phyloP scores from a whole-genome alignment of 192 early-diverging fungal genomes.

The Coemansia umbellata region DNA sequence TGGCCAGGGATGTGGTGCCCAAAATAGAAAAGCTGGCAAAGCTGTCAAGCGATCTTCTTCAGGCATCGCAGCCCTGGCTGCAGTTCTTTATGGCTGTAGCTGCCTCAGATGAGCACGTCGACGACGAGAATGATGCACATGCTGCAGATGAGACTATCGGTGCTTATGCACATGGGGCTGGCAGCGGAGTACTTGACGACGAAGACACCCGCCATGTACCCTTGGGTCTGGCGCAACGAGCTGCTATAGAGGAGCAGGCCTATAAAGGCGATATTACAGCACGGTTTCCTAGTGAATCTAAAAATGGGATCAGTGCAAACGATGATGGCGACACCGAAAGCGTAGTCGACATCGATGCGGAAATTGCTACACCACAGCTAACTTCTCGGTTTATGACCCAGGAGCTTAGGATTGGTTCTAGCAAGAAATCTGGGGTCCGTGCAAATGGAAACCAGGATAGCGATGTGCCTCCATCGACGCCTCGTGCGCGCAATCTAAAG shows the following conservation, averaged over 20 bases:
- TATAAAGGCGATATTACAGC: conserved; percentile 40
- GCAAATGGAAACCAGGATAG: not conserved
- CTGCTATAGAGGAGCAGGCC: conserved; percentile 28
- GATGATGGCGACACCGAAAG: conserved; percentile 18
- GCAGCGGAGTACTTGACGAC: conserved; percentile 2
- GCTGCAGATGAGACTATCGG: not conserved
- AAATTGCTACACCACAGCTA: conserved; percentile 45
- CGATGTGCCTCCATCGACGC: conserved; percentile 4
- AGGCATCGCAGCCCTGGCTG: conserved; percentile 50
- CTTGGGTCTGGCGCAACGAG: conserved; percentile 19
- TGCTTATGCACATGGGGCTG: not conserved
- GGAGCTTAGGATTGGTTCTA: conserved; percentile 8
- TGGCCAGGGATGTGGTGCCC: conserved; percentile 48
- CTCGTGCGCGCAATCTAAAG: conserved; percentile 18
- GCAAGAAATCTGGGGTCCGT: not conserved
- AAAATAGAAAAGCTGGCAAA: conserved; percentile 40
- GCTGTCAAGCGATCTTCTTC: conserved; percentile 37
- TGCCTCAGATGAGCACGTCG: conserved; percentile 24
- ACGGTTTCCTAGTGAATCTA: conserved; percentile 23
- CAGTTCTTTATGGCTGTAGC: conserved; percentile 52
- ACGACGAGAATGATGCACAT: not conserved
- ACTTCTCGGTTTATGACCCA: conserved; percentile 51
- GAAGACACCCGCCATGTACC: conserved; percentile 9
- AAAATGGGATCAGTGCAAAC: not conserved
- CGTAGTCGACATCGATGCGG: conserved; percentile 34